A percentile compares a stretch with the other conserved stretches of the same genome.
Evolutionary conservation across 176 grass and related monocot species (phyloP).

Genomic region (Puccinellia tenuiflora): DNA sequence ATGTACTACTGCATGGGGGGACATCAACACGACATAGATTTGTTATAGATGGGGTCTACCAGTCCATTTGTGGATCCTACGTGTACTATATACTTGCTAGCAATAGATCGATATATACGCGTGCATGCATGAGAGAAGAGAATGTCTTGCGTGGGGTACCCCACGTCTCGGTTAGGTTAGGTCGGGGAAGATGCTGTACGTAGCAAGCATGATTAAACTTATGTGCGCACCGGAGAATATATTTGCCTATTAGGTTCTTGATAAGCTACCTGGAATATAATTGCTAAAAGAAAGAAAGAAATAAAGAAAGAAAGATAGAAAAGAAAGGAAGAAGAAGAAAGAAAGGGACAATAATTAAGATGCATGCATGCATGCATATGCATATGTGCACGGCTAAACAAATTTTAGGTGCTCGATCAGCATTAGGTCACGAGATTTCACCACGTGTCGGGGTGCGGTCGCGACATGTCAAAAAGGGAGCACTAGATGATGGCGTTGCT

Average conservation of each 20-base stretch:
- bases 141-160: neutral
- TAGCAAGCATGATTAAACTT: no score
- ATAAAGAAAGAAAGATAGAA: neutral
- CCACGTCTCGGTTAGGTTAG: slow-evolving; percentile 27
- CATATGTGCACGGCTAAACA: neutral
- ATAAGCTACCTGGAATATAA: slow-evolving; percentile 58
- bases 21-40: neutral
- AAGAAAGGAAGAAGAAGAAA: neutral
- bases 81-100: neutral
- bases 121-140: neutral
- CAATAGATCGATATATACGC: slow-evolving; percentile 2
- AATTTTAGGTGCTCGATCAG: neutral
- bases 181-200: slow-evolving; percentile 32
- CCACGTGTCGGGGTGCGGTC: neutral
- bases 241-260: slow-evolving; percentile 24
- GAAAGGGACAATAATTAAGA: neutral
- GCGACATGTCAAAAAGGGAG: neutral
- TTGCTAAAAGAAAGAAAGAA: neutral
- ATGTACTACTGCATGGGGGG: slow-evolving; percentile 22
- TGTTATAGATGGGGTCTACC: neutral
- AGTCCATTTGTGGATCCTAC: neutral
- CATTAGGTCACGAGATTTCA: neutral
- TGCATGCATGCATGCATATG: neutral
- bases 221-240: slow-evolving; percentile 27
- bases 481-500: neutral